Evolutionary conservation across 2,329 filamentous ascomycete species (phyloP).

Genomic region (Ceratocystis variospora): DNA sequence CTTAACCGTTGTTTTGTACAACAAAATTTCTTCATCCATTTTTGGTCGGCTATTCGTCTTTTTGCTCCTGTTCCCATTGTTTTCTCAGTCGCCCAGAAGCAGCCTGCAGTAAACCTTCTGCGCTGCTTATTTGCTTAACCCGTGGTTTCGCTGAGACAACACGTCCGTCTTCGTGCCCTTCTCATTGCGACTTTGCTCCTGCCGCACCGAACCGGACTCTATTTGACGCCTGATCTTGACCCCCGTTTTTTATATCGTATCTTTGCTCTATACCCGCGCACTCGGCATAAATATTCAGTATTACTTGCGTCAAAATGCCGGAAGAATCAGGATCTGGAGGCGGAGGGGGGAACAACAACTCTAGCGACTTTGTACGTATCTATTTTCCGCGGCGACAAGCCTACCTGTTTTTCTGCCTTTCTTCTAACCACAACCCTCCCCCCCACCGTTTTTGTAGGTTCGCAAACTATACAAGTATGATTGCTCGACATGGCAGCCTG

Average conservation of each 20-base stretch:
- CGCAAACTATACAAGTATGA: constrained; percentile 92
- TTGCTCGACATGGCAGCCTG: constrained; percentile 25
- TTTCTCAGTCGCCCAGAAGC: not conserved
- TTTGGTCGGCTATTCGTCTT: not conserved
- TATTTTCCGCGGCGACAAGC: not conserved
- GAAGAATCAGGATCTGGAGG: constrained; percentile 12
- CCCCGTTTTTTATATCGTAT: not conserved
- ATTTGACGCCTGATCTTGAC: not conserved
- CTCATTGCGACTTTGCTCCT: too few species aligned
- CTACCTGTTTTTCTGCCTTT: not conserved
- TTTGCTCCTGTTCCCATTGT: not conserved
- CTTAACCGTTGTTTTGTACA: not conserved
- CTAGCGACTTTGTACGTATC: constrained; percentile 81
- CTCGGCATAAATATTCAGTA: not conserved
- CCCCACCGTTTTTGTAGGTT: constrained; percentile 44
- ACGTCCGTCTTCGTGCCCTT: not conserved
- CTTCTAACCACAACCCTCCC: constrained; percentile 13
- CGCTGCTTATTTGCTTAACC: not conserved
- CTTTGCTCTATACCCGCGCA: not conserved
- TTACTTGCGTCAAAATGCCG: constrained; percentile 9
- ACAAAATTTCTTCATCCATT: not conserved
- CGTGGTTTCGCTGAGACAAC: not conserved
- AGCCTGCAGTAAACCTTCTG: not conserved
- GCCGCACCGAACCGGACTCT: too few species aligned
- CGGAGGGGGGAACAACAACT: constrained; percentile 61